A percentile compares a stretch with the other conserved stretches of the same genome.
These are phyloP conservation scores for Ophiostoma piceae DNA, from an alignment of 2,329 filamentous ascomycete species.

Conservation along the genomic window DNA sequence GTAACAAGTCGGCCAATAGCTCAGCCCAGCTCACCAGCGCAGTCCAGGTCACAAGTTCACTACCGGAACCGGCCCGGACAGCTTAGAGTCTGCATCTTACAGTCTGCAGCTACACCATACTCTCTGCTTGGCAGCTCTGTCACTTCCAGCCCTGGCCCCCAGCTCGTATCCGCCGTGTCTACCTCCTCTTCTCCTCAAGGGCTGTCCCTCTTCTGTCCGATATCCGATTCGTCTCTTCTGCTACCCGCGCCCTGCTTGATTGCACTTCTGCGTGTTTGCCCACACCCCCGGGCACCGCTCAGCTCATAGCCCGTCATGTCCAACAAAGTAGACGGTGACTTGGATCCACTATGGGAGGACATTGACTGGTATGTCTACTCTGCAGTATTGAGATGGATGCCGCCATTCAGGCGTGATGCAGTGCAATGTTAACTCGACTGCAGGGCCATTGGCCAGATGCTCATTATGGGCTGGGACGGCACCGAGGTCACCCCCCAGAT, in stretches of 20 bases:
- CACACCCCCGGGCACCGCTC: background rate
- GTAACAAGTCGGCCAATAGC: background rate
- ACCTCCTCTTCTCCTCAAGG: background rate
- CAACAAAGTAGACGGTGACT: slow-evolving; percentile 42
- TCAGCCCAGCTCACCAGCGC: background rate
- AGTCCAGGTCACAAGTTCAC: background rate
- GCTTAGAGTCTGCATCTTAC: background rate
- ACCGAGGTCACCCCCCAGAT: slow-evolving; percentile 80
- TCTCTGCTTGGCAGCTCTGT: background rate
- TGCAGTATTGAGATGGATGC: background rate
- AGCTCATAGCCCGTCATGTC: slow-evolving; percentile 21
- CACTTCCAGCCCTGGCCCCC: background rate
- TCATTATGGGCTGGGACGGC: slow-evolving; percentile 83
- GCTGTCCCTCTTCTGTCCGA: background rate
- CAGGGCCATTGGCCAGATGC: slow-evolving; percentile 68
- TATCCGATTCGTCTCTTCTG: background rate
- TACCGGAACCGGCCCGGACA: background rate
- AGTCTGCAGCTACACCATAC: background rate
- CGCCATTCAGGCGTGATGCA: background rate
- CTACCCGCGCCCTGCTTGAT: background rate
- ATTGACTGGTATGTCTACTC: slow-evolving; percentile 61
- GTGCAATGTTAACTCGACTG: slow-evolving; percentile 22
- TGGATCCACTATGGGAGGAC: slow-evolving; percentile 67
- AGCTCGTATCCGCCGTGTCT: background rate
- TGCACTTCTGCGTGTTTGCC: background rate